These are phyloP conservation scores for Allium cepa DNA, from an alignment of 106 monocot species.

Conservation along the genomic window DNA sequence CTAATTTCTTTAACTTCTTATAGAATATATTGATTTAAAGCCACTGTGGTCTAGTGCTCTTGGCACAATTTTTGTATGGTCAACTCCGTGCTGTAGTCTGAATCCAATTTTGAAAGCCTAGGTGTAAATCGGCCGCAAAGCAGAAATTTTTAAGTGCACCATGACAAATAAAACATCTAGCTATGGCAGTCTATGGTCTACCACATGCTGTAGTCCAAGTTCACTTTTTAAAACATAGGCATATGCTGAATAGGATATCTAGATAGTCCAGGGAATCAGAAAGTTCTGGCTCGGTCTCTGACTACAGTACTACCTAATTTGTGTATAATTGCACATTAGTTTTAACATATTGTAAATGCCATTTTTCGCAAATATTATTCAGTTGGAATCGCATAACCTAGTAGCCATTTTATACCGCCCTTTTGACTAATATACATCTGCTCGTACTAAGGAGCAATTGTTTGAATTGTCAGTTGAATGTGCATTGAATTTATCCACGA, in stretches of 20 bases:
- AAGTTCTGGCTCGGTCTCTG: too few species aligned
- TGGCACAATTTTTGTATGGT: background rate
- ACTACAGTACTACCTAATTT: too few species aligned
- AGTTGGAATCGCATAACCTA: background rate
- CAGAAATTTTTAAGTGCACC: background rate
- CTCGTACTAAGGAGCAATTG: background rate
- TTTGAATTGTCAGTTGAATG: background rate
- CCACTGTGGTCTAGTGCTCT: background rate
- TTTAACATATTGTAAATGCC: background rate
- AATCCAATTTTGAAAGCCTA: background rate
- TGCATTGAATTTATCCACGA: too few species aligned
- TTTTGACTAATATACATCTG: background rate
- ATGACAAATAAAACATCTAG: background rate
- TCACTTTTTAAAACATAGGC: too few species aligned
- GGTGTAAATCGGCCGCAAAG: background rate
- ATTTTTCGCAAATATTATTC: background rate
- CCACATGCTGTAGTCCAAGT: too few species aligned
- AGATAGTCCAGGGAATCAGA: too few species aligned
- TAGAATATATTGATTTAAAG: slow-evolving; percentile 52
- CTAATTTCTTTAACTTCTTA: slow-evolving; percentile 60
- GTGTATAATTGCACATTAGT: too few species aligned
- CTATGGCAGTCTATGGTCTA: background rate
- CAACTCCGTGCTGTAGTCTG: background rate
- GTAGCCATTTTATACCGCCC: background rate
- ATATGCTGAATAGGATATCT: too few species aligned